These are phyloP conservation scores for Dioscorea zingiberensis DNA, from an alignment of 106 monocot genomes.

Conservation along the genomic window DNA sequence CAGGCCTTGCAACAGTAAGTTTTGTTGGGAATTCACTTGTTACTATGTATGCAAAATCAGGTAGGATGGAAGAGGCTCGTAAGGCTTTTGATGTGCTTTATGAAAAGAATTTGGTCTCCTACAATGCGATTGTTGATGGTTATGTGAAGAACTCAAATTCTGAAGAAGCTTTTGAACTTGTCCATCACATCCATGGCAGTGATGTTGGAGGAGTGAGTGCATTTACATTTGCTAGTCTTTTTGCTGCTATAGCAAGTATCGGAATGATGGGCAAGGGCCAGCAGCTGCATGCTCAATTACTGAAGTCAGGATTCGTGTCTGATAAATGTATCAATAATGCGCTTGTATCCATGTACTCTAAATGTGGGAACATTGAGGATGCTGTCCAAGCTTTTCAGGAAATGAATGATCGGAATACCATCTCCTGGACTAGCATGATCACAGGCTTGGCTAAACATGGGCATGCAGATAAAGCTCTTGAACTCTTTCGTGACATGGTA, in stretches of 20 bases:
- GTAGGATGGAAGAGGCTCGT: constrained; percentile 69
- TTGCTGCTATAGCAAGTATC: constrained; percentile 64
- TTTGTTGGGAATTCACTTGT: constrained; percentile 63
- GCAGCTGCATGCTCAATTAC: constrained; percentile 45
- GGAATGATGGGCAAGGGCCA: constrained; percentile 59
- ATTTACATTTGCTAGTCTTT: constrained; percentile 73
- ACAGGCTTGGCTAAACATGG: constrained; percentile 72
- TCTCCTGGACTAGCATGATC: constrained; percentile 89
- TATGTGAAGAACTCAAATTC: constrained; percentile 30
- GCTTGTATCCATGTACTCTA: constrained; percentile 85
- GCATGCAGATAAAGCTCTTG: constrained; percentile 35
- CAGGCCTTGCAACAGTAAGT: constrained; percentile 33
- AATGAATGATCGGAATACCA: constrained; percentile 47
- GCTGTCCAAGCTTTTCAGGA: constrained; percentile 44
- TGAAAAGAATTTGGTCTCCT: constrained; percentile 58
- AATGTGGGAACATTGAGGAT: constrained; percentile 64
- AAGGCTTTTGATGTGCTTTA: constrained; percentile 60
- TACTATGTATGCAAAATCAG: constrained; percentile 45
- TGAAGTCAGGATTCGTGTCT: constrained; percentile 46
- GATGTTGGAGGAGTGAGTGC: constrained; percentile 44
- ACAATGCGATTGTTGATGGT: constrained; percentile 48
- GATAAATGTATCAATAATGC: constrained; percentile 54
- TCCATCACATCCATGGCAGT: constrained; percentile 20
- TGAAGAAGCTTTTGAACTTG: constrained; percentile 34
- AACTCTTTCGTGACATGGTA: constrained; percentile 56